Conservation (phyloP, 2,329 filamentous ascomycete species). For the Aspergillus sp. region DNA sequence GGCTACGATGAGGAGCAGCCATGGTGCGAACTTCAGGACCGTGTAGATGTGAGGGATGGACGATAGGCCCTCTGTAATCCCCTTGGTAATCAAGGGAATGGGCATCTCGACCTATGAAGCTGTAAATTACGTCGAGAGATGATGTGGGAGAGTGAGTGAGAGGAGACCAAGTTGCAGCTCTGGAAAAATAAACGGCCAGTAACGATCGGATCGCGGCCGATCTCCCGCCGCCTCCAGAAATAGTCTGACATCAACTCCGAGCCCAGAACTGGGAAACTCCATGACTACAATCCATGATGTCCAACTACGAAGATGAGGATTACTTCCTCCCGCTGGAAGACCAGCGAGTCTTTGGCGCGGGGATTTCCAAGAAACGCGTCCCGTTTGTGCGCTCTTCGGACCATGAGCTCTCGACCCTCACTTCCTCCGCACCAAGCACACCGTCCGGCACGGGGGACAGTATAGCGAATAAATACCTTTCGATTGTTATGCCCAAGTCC, state of each 20-base stretch:
- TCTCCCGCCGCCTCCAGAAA: constrained; percentile 26
- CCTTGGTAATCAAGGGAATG: constrained; percentile 62
- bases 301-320: constrained; percentile 55
- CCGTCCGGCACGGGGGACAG: constrained; percentile 29
- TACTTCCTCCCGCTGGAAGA: constrained; percentile 63
- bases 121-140: not conserved
- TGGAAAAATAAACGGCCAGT: constrained; percentile 6
- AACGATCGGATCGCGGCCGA: constrained; percentile 24
- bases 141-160: constrained; percentile 13
- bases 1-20: constrained; percentile 56
- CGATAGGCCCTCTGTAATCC: constrained; percentile 58
- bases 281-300: constrained; percentile 27
- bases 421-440: constrained; percentile 31
- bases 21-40: constrained; percentile 58
- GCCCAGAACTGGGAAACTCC: not conserved
- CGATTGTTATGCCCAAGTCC: constrained; percentile 48
- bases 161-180: constrained; percentile 6
- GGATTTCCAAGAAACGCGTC: constrained; percentile 65
- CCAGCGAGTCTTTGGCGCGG: constrained; percentile 65
- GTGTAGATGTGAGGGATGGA: constrained; percentile 59
- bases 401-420: constrained; percentile 38
- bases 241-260: not conserved
- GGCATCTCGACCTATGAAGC: constrained; percentile 54
- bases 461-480: constrained; percentile 50
- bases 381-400: constrained; percentile 61